Base-by-base conservation (phyloP, 306 rosid genomes). In the Cyclanthera cordifolia region DNA sequence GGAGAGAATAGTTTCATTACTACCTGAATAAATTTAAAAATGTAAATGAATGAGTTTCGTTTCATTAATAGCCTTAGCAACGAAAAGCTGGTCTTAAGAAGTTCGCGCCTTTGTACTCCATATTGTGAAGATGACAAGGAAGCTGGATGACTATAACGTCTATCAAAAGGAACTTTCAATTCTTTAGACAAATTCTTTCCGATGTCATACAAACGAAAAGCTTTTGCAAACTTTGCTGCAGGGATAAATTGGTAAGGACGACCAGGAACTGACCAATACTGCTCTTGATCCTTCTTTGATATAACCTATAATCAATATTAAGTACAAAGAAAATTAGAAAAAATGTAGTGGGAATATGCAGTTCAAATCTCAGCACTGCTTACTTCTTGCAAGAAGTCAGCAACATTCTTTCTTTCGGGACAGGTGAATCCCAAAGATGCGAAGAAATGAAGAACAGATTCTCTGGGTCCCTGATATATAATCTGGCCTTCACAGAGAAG, bases 361-460 rank as follows among this genome's bases (percentile, higher is more conserved):
- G 73, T 71, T 64, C 58, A 43, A 43, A 57, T 67, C 25, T 45
- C 65, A 69, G 69, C 39, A 41, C 74, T n/a, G 76, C 95, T 83
- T 82, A 90, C 99, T 82, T 94, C 99, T 79, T 94, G 99, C 75
- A 94, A 85, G 81, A 90, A 94, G 73, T 94, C 99, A 20, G 99
- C 99, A 37, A 90, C 99, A 73, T 94, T 94, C 86, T 94, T 94
- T 77, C 99, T 73, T 72, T 71, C 84, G 8, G 97, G 97, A 75
- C 99, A 90, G 67, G 77, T 77, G 80, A 90, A 94, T 74, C 99
- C 99, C 99, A 94, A 83, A 64, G 68, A 77, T 71, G 78, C 72
- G 67, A 94, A 94, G 81, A 94, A 94, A 43, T 83, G 86, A 77
- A 86, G 78, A 81, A 91, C 95, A 67, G 82, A 43, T 66, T 86